phyloP scores from a whole-genome alignment of 805 yeast species.

The Hanseniaspora meyeri region DNA sequence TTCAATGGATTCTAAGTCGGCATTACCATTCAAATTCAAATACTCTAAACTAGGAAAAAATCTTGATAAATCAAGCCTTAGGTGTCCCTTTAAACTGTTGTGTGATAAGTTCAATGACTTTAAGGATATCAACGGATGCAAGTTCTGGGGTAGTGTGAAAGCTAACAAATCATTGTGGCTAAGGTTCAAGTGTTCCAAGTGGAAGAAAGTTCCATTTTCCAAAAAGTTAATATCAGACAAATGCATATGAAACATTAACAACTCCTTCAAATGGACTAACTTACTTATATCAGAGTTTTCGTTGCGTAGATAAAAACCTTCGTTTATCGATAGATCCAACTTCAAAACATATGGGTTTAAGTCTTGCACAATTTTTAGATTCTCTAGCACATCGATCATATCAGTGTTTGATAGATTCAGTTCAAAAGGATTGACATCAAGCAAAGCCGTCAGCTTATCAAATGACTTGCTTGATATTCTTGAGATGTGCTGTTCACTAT shows the following conservation, averaged over 20 bases:
- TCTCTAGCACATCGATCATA: slow-evolving; percentile 2
- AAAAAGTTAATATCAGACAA: slow-evolving; percentile 2
- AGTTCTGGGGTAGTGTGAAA: background rate
- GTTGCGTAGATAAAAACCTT: background rate
- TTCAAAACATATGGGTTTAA: slow-evolving; percentile 10
- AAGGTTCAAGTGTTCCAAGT: slow-evolving; percentile 7
- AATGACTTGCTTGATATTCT: background rate
- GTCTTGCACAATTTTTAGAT: background rate
- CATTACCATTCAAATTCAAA: background rate
- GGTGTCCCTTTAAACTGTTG: background rate
- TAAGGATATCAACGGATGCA: background rate
- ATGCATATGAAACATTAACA: slow-evolving; percentile 6
- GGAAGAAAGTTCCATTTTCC: background rate
- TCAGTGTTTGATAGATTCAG: background rate
- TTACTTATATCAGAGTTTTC: background rate
- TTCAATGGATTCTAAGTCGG: background rate
- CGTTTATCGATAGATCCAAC: slow-evolving; percentile 3
- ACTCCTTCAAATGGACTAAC: slow-evolving; percentile 1
- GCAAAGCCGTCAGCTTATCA: background rate
- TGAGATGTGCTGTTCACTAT: background rate
- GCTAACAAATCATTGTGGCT: slow-evolving; percentile 1
- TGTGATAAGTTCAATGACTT: slow-evolving; percentile 7
- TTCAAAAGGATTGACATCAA: slow-evolving; percentile 4
- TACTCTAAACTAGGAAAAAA: background rate
- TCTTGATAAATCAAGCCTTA: slow-evolving; percentile 1